Base-by-base conservation (phyloP, 1,284 basidiomycete genomes). In the Uromyces viciae-fabae region DNA sequence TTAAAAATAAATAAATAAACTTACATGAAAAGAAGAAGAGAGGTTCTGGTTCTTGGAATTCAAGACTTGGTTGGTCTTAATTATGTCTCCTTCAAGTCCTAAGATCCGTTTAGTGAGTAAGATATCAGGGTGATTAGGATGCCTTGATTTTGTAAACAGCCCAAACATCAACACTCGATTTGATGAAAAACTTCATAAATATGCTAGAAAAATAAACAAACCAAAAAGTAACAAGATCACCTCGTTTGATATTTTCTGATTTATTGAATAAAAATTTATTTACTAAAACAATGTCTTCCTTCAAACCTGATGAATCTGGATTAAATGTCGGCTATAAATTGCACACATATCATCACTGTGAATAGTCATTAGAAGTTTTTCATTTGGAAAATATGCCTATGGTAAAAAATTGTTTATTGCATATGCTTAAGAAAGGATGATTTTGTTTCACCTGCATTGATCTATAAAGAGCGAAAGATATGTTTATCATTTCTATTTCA, bases 41-140 rank as follows among this genome's bases (percentile, higher is more conserved):
- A 36, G 69, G 38, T 49, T 31, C 19, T 31, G 38, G 7, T 54
- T n/a, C n/a, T n/a, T n/a, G n/a, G n/a, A n/a, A n/a, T n/a, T n/a
- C n/a, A 31, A 0, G 87, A 87, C 0, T 86, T 85, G 0, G 87
- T 82, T 0, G 88, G 87, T 17, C n/a, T 85, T 83, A 66, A 88
- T 87, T 0, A 88, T 83, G 82, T 89, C 88, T n/a, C 88, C 88
- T 72, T 88, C 87, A 8, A 89, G 84, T 14, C 88, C 89, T 56
- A 89, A 84, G 66, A 89, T 87, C 0, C 89, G 86, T 82, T 89
- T 89, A 14, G 87, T 88, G n/a, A 88, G 85, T 14, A 89, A 83
- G 17, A 85, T 71, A 15, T 87, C 84, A 0, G 88, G 88, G 81
- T 89, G 86, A 38, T 86, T 83, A 0, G 88, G 88, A 8, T 88